These are phyloP conservation scores for Torrubiellomyces zombiae DNA, from an alignment of 2,329 filamentous ascomycete species.

Conservation along the genomic window DNA sequence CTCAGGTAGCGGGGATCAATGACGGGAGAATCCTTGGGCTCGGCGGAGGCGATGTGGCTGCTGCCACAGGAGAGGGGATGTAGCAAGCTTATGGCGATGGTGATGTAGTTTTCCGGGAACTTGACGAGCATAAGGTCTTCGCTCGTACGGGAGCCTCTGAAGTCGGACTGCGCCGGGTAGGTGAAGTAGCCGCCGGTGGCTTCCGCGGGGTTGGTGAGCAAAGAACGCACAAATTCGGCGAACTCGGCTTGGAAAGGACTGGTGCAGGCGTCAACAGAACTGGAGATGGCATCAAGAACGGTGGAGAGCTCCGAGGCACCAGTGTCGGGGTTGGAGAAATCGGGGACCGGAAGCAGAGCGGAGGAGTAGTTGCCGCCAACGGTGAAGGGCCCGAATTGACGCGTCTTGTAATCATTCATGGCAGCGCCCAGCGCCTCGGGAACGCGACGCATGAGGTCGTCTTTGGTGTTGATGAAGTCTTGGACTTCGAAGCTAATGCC, in stretches of 20 bases:
- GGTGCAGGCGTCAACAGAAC: not conserved
- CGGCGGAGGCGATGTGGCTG: slow-evolving; percentile 34
- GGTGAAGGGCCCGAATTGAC: not conserved
- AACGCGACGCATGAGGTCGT: slow-evolving; percentile 1
- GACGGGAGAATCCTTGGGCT: slow-evolving; percentile 23
- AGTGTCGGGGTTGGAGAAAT: slow-evolving; percentile 1
- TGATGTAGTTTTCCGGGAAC: slow-evolving; percentile 30
- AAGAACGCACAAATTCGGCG: slow-evolving; percentile 1
- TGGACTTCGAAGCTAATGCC: slow-evolving; percentile 1
- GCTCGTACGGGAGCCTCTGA: too few species aligned
- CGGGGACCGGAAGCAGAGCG: slow-evolving; percentile 1
- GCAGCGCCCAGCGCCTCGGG: not conserved
- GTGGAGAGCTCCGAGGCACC: not conserved
- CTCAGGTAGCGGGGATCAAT: slow-evolving; percentile 42
- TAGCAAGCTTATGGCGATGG: slow-evolving; percentile 36
- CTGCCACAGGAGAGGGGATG: slow-evolving; percentile 43
- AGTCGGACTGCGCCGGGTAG: slow-evolving; percentile 13
- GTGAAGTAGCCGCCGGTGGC: slow-evolving; percentile 17
- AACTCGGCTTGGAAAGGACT: slow-evolving; percentile 1
- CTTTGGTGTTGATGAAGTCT: slow-evolving; percentile 1
- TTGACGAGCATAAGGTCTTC: slow-evolving; percentile 12
- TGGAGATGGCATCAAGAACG: not conserved
- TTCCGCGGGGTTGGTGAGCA: too few species aligned
- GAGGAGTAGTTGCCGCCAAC: slow-evolving; percentile 1
- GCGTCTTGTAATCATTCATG: slow-evolving; percentile 1